phyloP scores from a whole-genome alignment of 345 rosid species.

The Brassica juncea region DNA sequence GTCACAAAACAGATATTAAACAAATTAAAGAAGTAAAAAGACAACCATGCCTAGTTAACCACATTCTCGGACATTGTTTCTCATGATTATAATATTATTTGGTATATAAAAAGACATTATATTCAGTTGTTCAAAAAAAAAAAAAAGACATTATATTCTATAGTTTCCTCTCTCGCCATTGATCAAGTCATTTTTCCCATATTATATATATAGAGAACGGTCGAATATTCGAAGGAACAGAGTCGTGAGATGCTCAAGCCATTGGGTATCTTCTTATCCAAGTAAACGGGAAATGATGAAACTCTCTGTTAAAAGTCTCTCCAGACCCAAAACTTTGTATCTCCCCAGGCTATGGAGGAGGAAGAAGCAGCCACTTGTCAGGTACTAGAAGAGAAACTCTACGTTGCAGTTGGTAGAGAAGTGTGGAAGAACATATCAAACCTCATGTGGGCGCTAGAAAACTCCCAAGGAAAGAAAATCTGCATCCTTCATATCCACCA shows the following conservation, averaged over 20 bases:
- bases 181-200: constrained; percentile 5
- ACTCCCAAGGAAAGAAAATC: constrained; percentile 59
- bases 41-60: background rate
- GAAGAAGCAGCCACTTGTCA: constrained; percentile 25
- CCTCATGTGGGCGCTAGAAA: constrained; percentile 59
- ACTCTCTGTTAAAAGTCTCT: background rate
- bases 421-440: constrained; percentile 49
- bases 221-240: constrained; percentile 37
- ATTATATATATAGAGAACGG: constrained; percentile 8
- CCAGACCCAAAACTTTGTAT: background rate
- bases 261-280: constrained; percentile 15
- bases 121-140: too few relatives aligned
- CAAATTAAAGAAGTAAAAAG: background rate
- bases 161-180: background rate
- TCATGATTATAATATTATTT: background rate
- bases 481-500: constrained; percentile 70
- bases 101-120: too few relatives aligned
- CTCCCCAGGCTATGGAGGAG: constrained; percentile 33
- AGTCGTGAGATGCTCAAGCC: constrained; percentile 16
- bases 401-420: constrained; percentile 59
- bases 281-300: constrained; percentile 1
- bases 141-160: background rate
- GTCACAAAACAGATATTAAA: background rate
- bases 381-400: constrained; percentile 55
- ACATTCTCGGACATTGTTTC: background rate